Base-by-base conservation (phyloP, 306 rosid species). In the Carpinus viminea region DNA sequence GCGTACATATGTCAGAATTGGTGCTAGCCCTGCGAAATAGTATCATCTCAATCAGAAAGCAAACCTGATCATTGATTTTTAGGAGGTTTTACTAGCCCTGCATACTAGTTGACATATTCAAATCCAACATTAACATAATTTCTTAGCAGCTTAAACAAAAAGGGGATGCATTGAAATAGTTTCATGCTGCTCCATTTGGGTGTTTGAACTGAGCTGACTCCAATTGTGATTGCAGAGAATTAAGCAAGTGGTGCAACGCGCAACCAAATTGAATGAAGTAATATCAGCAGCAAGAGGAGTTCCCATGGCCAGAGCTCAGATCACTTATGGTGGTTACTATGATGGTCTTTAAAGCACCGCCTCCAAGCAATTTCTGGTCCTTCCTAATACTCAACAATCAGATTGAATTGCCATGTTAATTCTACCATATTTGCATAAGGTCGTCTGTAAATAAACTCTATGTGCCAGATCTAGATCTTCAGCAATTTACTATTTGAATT, bases 251-350 rank as follows among this genome's bases (percentile, higher is more conserved):
- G 89, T 85, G 3, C 83, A 87, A 12, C 94, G 66, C 59, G 87
- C 98, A 24, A 77, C 83, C 76, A 89, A 84, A 79, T 68, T 88
- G 85, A 92, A 92, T 76, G 97, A 86, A 70, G 92, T 91, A 72
- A 80, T 89, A 48, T 77, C 97, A 68, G 89, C 89, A 11, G 84
- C 46, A 16, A 87, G 87, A 80, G 94, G 90, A 28, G 83, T 88
- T 70, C 92, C 89, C 59, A 53, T 88, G 18, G 77, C 61, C 73
- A 87, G 92, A 75, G 97, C 96, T 73, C 93, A 84, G 52, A 87
- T 92, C 47, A 90, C 93, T 41, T 84, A 43, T 74, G 93, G 94
- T 45, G 96, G 93, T 75, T 85, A 81, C 82, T 88, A 83, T 61
- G 92, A 84, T 28, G 85, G 74, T 28, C 76, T 87, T 24, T 90